Evolutionary conservation across 306 rosid species (phyloP).

Genomic region (Argentina anserina): DNA sequence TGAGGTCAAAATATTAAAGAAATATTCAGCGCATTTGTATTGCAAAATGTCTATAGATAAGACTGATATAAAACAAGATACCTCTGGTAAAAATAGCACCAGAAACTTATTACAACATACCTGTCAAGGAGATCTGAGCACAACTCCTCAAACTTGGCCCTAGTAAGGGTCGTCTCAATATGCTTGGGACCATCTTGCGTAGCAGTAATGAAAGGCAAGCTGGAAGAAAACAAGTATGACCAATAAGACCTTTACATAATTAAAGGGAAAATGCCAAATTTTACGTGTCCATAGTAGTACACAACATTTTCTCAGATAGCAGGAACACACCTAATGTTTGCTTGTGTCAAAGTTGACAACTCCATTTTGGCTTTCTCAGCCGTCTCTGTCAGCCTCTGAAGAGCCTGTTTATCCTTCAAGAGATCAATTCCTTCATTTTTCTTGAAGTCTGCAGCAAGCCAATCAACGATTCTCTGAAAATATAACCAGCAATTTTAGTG

Average conservation of each 20-base stretch:
- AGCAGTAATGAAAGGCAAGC: slow-evolving; percentile 95
- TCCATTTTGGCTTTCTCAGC: slow-evolving; percentile 99
- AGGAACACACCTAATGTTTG: slow-evolving; percentile 68
- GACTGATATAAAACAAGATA: neutral
- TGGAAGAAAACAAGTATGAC: slow-evolving; percentile 22
- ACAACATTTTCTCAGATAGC: neutral
- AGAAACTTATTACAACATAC: slow-evolving; percentile 26
- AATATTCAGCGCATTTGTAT: neutral
- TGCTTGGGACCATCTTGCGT: slow-evolving; percentile 96
- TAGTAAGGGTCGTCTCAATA: slow-evolving; percentile 85
- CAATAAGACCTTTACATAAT: neutral
- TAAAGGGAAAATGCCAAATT: neutral
- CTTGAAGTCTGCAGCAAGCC: slow-evolving; percentile 75
- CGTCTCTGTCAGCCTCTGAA: slow-evolving; percentile 94
- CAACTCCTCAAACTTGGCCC: slow-evolving; percentile 89
- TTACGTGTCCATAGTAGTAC: neutral
- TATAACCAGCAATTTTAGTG: neutral
- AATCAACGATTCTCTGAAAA: slow-evolving; percentile 82
- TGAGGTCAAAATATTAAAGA: slow-evolving; percentile 18
- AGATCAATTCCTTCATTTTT: slow-evolving; percentile 88
- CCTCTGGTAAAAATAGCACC: neutral
- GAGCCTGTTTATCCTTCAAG: slow-evolving; percentile 94
- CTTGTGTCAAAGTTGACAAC: slow-evolving; percentile 83
- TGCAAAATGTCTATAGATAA: neutral
- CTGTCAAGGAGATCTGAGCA: slow-evolving; percentile 95